A percentile compares a stretch with the other conserved stretches of the same genome.
Evolutionary conservation across 192 early-diverging fungal species (phyloP).

Genomic region (Backusella macrospora): DNA sequence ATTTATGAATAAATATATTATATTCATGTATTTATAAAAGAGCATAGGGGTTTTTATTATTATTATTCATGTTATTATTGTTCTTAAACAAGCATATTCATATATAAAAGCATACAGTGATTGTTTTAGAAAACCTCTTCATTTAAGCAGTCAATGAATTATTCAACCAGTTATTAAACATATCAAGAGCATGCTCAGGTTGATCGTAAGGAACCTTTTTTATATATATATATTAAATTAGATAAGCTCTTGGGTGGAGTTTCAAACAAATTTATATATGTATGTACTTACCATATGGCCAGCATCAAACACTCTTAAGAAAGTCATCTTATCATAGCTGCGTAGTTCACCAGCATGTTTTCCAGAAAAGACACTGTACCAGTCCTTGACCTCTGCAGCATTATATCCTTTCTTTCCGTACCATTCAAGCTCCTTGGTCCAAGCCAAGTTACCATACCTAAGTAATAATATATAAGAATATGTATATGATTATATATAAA

Average conservation of each 20-base stretch:
- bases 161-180: slow-evolving; percentile 83
- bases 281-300: slow-evolving; percentile 71
- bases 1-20: background rate
- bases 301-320: slow-evolving; percentile 82
- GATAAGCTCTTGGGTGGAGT: background rate
- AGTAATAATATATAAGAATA: slow-evolving; percentile 6
- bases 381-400: background rate
- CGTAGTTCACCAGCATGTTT: slow-evolving; percentile 14
- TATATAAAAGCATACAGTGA: too few relatives aligned
- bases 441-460: slow-evolving; percentile 86
- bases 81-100: too few relatives aligned
- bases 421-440: slow-evolving; percentile 55
- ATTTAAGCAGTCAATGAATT: background rate
- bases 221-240: background rate
- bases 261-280: background rate
- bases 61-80: background rate
- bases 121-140: too few relatives aligned
- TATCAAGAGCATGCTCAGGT: slow-evolving; percentile 75
- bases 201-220: slow-evolving; percentile 84
- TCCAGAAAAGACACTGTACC: background rate
- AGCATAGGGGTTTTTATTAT: background rate
- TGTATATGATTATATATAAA: background rate
- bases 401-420: slow-evolving; percentile 9
- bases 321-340: slow-evolving; percentile 69
- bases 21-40: slow-evolving; percentile 1